A percentile compares a stretch with the other conserved stretches of the same genome.
phyloP scores from a whole-genome alignment of 306 rosid species.

The Astragalus glycyphyllos region DNA sequence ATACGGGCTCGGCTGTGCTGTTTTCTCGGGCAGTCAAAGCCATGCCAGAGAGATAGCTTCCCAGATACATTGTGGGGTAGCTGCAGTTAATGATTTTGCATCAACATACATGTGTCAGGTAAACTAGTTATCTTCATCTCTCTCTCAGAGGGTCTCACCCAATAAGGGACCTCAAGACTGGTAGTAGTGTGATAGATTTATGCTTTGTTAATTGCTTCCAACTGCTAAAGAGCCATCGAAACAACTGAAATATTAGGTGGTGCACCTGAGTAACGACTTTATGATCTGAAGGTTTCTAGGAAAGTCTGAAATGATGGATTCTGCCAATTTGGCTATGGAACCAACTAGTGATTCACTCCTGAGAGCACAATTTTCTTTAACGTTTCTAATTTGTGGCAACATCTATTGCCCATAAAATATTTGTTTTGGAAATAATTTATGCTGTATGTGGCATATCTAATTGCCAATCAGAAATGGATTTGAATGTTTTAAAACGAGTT shows the following conservation, averaged over 20 bases:
- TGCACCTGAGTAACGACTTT: constrained; percentile 14
- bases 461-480: neutral
- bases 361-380: constrained; percentile 12
- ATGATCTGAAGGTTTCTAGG: constrained; percentile 6
- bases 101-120: constrained; percentile 93
- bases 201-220: constrained; percentile 11
- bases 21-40: constrained; percentile 81
- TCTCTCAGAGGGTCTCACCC: neutral
- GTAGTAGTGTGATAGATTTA: constrained; percentile 23
- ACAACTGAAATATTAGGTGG: constrained; percentile 13
- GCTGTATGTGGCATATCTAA: neutral
- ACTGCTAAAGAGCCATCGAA: constrained; percentile 8
- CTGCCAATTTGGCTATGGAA: constrained; percentile 6
- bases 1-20: constrained; percentile 93
- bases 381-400: no score
- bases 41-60: constrained; percentile 83
- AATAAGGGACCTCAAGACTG: neutral
- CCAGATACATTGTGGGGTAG: constrained; percentile 81
- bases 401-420: no score
- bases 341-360: constrained; percentile 15
- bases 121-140: constrained; percentile 8
- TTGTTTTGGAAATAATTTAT: constrained; percentile 2
- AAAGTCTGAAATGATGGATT: constrained; percentile 17
- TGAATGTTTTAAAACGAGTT: neutral
- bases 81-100: constrained; percentile 85